phyloP scores from a whole-genome alignment of 2,329 filamentous ascomycete species.

The Nemania abortiva region DNA sequence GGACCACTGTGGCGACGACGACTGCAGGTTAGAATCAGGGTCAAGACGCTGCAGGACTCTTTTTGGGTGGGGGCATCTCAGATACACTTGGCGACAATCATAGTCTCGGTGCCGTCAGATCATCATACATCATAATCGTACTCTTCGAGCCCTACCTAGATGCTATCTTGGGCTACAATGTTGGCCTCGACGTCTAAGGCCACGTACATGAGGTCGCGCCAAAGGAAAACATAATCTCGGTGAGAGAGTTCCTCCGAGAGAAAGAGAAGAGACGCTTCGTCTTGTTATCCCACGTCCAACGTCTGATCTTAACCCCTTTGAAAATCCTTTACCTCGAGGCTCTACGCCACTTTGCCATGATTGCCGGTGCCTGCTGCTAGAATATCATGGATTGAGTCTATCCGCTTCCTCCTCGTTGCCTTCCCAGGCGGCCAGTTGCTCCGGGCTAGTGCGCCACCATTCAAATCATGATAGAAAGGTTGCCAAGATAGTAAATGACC shows the following conservation, averaged over 20 bases:
- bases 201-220: background rate
- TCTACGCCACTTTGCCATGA: constrained; percentile 3
- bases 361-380: background rate
- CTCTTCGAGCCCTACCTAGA: background rate
- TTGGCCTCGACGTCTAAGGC: background rate
- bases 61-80: background rate
- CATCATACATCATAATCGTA: background rate
- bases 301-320: background rate
- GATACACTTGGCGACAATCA: background rate
- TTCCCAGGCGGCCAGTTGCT: background rate
- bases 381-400: background rate
- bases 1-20: background rate
- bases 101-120: background rate
- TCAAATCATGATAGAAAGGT: background rate
- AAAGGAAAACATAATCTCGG: constrained; percentile 1
- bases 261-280: background rate
- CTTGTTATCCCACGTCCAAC: background rate
- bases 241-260: background rate
- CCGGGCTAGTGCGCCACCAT: background rate
- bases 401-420: background rate
- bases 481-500: background rate
- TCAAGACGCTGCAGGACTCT: constrained; percentile 18
- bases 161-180: background rate
- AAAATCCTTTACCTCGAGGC: background rate
- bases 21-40: background rate